Evolutionary conservation across 805 yeast species (phyloP).

Genomic region (Wickerhamiella australiensis): DNA sequence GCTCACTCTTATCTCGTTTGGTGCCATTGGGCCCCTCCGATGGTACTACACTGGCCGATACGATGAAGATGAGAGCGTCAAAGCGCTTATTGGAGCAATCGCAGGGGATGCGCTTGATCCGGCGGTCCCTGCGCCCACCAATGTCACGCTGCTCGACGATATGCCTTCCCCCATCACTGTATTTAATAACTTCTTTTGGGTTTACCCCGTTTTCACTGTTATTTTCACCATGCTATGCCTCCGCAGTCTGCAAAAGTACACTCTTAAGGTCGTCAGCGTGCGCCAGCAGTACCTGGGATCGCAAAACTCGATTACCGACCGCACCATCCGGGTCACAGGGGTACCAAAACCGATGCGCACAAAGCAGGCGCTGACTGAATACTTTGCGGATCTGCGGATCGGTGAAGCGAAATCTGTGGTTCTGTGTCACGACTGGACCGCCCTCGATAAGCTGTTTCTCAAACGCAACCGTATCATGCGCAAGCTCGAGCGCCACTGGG

Average conservation of each 20-base stretch:
- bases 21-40: conserved; percentile 73
- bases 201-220: conserved; percentile 78
- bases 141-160: too few species aligned
- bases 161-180: background rate
- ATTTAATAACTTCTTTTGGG: conserved; percentile 50
- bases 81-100: too few species aligned
- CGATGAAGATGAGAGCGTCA: conserved; percentile 36
- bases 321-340: conserved; percentile 79
- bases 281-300: conserved; percentile 74
- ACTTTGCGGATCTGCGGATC: conserved; percentile 64
- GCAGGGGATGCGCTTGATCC: too few species aligned
- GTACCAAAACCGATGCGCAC: conserved; percentile 73
- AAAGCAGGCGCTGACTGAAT: conserved; percentile 55
- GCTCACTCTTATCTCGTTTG: conserved; percentile 57
- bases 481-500: conserved; percentile 60
- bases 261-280: conserved; percentile 58
- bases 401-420: conserved; percentile 69
- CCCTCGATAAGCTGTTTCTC: conserved; percentile 51
- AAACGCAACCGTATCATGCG: conserved; percentile 43
- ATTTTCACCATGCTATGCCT: conserved; percentile 55
- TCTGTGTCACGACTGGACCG: conserved; percentile 79
- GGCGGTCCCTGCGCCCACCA: background rate
- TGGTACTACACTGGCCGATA: conserved; percentile 71
- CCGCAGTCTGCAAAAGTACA: conserved; percentile 39
- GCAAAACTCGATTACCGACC: conserved; percentile 80